Evolutionary conservation across 1,284 basidiomycete species (phyloP).

Genomic region (Fereydounia khargensis): DNA sequence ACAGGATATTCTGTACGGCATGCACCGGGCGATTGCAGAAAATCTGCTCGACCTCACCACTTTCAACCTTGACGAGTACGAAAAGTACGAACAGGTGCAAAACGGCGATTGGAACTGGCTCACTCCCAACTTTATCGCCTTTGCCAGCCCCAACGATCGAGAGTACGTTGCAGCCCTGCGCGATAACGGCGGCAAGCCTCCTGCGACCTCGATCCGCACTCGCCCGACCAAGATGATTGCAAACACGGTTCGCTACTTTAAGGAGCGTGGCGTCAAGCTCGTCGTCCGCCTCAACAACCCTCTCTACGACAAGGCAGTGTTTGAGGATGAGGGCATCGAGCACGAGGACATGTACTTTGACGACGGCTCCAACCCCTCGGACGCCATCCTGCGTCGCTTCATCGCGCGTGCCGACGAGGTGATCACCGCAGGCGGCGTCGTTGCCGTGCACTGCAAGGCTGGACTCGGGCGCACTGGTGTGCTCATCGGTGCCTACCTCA

Average conservation of each 20-base stretch:
- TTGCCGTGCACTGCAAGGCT: conserved; percentile 86
- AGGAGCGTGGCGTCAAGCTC: conserved; percentile 79
- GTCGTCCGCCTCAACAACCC: conserved; percentile 93
- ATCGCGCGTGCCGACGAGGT: conserved; percentile 78
- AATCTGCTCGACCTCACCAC: conserved; percentile 86
- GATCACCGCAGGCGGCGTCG: conserved; percentile 73
- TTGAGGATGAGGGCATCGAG: conserved; percentile 80
- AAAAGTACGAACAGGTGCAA: conserved; percentile 68
- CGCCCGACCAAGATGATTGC: conserved; percentile 11
- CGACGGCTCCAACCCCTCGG: conserved; percentile 94
- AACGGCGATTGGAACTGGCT: conserved; percentile 95
- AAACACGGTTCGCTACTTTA: conserved; percentile 89
- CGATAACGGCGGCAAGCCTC: conserved; percentile 51
- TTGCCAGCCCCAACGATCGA: conserved; percentile 73
- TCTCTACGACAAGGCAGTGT: conserved; percentile 82
- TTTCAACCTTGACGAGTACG: conserved; percentile 79
- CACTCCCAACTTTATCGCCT: conserved; percentile 68
- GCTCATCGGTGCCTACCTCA: conserved; percentile 85
- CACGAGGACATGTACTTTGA: conserved; percentile 87
- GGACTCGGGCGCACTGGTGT: conserved; percentile 90
- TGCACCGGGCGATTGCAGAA: conserved; percentile 88
- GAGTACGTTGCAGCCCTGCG: conserved; percentile 48
- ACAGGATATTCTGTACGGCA: conserved; percentile 80
- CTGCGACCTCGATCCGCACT: conserved; percentile 2
- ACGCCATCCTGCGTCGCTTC: conserved; percentile 88